Conservation (phyloP, 495 filamentous ascomycete genomes). For the Lentithecium fluviatile region DNA sequence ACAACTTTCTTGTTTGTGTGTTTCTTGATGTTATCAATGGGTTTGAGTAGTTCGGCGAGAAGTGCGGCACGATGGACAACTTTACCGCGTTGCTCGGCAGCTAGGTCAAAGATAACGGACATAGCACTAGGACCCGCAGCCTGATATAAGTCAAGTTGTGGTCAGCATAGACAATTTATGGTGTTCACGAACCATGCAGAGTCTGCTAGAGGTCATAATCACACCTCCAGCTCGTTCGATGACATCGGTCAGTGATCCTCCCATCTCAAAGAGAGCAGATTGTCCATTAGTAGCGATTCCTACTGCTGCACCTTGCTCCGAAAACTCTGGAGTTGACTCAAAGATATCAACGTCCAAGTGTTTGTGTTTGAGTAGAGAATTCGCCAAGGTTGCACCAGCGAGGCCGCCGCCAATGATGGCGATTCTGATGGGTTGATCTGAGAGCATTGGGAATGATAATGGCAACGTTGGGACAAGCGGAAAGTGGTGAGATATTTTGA, state of each 20-base stretch:
- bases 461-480: too few species aligned
- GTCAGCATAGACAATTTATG: not conserved
- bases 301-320: constrained; percentile 40
- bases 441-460: constrained; percentile 1
- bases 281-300: constrained; percentile 30
- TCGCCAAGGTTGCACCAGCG: constrained; percentile 25
- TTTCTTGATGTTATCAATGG: constrained; percentile 47
- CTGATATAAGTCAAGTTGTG: not conserved
- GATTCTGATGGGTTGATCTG: constrained; percentile 1
- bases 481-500: too few species aligned
- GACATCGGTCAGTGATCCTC: not conserved
- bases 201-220: constrained; percentile 19
- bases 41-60: constrained; percentile 49
- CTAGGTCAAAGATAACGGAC: constrained; percentile 12
- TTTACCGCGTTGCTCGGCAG: constrained; percentile 19
- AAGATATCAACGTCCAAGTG: constrained; percentile 51
- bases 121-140: constrained; percentile 5
- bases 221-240: constrained; percentile 1
- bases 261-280: constrained; percentile 23
- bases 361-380: constrained; percentile 21
- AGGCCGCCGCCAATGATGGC: constrained; percentile 38
- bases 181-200: constrained; percentile 6
- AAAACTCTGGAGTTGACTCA: constrained; percentile 50
- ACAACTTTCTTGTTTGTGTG: constrained; percentile 39
- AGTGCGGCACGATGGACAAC: constrained; percentile 50